These are phyloP conservation scores for Trichoderma endophyticum DNA, from an alignment of 2,329 filamentous ascomycete species.

Conservation along the genomic window DNA sequence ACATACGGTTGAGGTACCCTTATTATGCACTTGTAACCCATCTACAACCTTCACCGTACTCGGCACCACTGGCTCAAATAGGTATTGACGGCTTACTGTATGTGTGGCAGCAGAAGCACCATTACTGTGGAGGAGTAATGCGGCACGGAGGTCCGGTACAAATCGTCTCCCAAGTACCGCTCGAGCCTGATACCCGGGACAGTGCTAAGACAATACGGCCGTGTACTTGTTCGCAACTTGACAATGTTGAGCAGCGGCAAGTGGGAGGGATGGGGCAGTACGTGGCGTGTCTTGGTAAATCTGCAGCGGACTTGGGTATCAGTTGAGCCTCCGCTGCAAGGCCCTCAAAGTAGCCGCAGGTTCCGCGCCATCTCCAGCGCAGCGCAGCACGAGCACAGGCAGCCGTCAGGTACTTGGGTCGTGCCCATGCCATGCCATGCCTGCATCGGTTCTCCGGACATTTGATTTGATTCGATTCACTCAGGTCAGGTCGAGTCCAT, in stretches of 20 bases:
- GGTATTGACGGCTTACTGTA: not conserved
- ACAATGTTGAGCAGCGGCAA: not conserved
- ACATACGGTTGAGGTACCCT: not conserved
- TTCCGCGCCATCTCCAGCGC: not conserved
- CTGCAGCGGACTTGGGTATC: not conserved
- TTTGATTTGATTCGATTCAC: not conserved
- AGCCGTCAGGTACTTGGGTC: not conserved
- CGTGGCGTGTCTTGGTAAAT: not conserved
- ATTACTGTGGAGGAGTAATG: not conserved
- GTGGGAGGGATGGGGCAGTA: not conserved
- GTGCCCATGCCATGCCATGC: not conserved
- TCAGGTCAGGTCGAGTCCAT: not conserved
- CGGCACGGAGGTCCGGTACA: not conserved
- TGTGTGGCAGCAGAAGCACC: not conserved
- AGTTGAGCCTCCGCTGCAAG: not conserved
- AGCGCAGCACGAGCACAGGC: not conserved
- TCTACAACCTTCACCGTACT: not conserved
- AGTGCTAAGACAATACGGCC: not conserved
- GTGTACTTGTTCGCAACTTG: not conserved
- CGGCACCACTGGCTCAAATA: not conserved
- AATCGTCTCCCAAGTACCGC: not conserved
- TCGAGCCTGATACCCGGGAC: not conserved
- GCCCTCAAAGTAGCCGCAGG: not conserved
- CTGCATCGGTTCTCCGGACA: conserved; percentile 2
- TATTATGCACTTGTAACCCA: not conserved